phyloP scores from a whole-genome alignment of 768 basidiomycete species.

The Tricholoma sp. region DNA sequence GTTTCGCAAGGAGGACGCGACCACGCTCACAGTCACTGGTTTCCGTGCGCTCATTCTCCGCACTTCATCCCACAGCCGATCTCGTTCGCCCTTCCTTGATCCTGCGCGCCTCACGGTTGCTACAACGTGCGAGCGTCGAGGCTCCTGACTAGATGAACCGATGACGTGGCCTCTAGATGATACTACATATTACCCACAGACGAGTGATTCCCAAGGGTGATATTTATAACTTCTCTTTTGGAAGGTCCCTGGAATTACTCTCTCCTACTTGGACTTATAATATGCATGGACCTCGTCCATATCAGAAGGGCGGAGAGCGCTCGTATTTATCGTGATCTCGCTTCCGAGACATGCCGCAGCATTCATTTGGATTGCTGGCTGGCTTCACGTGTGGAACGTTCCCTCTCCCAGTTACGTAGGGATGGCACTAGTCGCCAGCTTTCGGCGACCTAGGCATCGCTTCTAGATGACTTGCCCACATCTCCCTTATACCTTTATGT shows the following conservation, averaged over 20 bases:
- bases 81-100: neutral
- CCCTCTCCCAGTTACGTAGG: neutral
- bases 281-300: conserved; percentile 3
- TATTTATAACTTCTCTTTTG: conserved; percentile 14
- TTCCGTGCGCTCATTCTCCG: neutral
- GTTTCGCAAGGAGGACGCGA: conserved; percentile 1
- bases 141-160: neutral
- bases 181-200: neutral
- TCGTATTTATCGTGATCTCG: neutral
- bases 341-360: neutral
- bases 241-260: conserved; percentile 10
- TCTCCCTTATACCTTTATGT: neutral
- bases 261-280: conserved; percentile 4
- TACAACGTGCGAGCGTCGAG: neutral
- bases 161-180: neutral
- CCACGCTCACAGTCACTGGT: neutral
- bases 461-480: neutral
- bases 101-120: neutral
- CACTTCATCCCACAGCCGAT: neutral
- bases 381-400: neutral
- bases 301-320: neutral
- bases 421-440: neutral
- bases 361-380: neutral
- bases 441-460: neutral
- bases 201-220: conserved; percentile 3